These are phyloP conservation scores for Suillus plorans DNA, from an alignment of 768 basidiomycete genomes.

Conservation along the genomic window DNA sequence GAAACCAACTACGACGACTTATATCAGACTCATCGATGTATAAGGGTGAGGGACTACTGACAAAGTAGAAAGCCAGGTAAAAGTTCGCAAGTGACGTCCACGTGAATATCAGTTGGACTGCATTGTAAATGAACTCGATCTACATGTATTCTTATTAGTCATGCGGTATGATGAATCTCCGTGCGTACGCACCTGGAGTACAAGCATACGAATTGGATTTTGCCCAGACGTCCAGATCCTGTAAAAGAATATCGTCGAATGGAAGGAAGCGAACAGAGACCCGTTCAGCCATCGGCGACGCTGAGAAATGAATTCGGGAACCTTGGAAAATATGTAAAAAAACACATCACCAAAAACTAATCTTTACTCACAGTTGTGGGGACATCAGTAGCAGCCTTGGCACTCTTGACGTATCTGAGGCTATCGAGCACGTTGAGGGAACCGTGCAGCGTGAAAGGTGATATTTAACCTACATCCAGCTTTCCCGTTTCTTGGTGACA, in stretches of 20 bases:
- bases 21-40: conserved; percentile 19
- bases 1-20: conserved; percentile 62
- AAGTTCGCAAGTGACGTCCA: conserved; percentile 95
- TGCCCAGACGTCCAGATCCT: conserved; percentile 93
- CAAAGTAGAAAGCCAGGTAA: conserved; percentile 93
- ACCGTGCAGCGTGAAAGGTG: background rate
- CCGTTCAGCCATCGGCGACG: conserved; percentile 89
- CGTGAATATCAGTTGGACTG: conserved; percentile 84
- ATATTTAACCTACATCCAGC: conserved; percentile 62
- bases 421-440: conserved; percentile 34
- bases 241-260: conserved; percentile 87
- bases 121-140: conserved; percentile 91
- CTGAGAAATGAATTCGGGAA: conserved; percentile 94
- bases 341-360: background rate
- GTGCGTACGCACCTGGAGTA: conserved; percentile 46
- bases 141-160: conserved; percentile 25
- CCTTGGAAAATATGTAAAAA: conserved; percentile 32
- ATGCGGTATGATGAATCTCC: background rate
- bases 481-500: conserved; percentile 84
- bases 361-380: conserved; percentile 61
- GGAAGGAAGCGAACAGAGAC: conserved; percentile 89
- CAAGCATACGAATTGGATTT: conserved; percentile 77
- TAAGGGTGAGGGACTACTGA: conserved; percentile 40
- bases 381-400: conserved; percentile 95
- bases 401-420: conserved; percentile 87